Percentiles rank a stretch among this genome's conserved stretches.
Conservation (phyloP, 805 yeast genomes). For the Saccharomycopsis oosterbeekiorum region DNA sequence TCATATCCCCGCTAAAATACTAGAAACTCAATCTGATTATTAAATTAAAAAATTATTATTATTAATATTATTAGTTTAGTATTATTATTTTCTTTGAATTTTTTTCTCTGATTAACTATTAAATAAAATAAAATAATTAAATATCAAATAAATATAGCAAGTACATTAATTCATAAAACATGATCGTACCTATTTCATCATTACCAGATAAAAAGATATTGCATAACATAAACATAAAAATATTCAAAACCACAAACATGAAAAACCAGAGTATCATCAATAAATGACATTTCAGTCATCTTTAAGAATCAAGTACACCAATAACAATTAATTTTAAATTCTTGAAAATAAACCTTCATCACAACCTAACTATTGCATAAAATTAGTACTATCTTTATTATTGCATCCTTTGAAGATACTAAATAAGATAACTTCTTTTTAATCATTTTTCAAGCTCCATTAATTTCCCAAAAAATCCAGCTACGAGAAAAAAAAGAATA, state of each 20-base stretch:
- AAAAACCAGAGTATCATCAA: neutral
- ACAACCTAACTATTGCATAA: neutral
- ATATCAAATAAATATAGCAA: conserved; percentile 1
- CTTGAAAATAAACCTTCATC: neutral
- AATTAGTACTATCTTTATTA: neutral
- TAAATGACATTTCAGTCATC: neutral
- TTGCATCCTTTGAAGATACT: neutral
- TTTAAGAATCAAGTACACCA: neutral
- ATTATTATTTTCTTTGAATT: neutral
- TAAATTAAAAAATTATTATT: neutral
- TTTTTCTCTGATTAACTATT: conserved; percentile 1
- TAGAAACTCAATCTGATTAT: neutral
- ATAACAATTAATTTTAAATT: neutral
- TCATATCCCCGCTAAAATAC: neutral
- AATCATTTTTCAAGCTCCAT: neutral
- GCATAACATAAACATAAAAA: neutral
- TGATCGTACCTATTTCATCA: neutral
- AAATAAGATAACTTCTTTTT: neutral
- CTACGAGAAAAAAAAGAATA: neutral
- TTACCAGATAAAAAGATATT: neutral
- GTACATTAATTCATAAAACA: neutral
- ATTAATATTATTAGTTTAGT: too few species aligned
- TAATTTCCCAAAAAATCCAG: neutral
- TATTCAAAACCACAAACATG: neutral
- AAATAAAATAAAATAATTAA: neutral